phyloP scores from a whole-genome alignment of 768 basidiomycete species.

The Mycena crocata region DNA sequence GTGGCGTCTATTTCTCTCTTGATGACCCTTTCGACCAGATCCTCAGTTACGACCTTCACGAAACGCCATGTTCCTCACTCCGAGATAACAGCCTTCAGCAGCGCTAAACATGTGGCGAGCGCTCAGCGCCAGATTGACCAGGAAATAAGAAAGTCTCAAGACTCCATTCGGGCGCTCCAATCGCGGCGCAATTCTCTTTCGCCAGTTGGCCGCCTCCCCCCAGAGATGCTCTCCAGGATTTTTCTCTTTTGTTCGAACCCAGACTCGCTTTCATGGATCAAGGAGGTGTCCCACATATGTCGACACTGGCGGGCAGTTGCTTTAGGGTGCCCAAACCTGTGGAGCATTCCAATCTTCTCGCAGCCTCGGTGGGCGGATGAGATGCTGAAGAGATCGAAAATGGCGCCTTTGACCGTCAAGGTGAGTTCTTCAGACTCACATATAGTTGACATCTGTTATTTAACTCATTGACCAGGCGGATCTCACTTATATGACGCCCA shows the following conservation, averaged over 20 bases:
- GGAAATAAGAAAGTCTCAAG: conserved; percentile 48
- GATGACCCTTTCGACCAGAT: background rate
- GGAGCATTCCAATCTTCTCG: conserved; percentile 50
- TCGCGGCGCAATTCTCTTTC: conserved; percentile 51
- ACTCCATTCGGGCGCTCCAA: conserved; percentile 48
- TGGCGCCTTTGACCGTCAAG: conserved; percentile 47
- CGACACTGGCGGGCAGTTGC: conserved; percentile 59
- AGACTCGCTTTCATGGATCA: conserved; percentile 46
- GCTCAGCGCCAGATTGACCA: conserved; percentile 50
- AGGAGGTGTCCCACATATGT: conserved; percentile 50
- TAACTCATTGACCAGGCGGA: background rate
- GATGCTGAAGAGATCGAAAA: conserved; percentile 59
- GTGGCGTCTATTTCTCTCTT: conserved; percentile 4
- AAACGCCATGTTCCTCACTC: conserved; percentile 29
- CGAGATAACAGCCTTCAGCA: conserved; percentile 27
- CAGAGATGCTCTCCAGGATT: conserved; percentile 54
- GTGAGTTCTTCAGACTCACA: background rate
- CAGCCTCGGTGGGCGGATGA: conserved; percentile 52
- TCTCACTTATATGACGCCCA: conserved; percentile 40
- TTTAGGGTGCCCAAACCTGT: conserved; percentile 53
- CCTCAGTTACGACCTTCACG: conserved; percentile 14
- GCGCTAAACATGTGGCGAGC: conserved; percentile 30
- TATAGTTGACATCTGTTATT: background rate
- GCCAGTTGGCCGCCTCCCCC: conserved; percentile 53
- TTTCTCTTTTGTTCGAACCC: conserved; percentile 43